A percentile compares a stretch with the other conserved stretches of the same genome.
phyloP scores from a whole-genome alignment of 345 rosid species.

The Clausena lansium region DNA sequence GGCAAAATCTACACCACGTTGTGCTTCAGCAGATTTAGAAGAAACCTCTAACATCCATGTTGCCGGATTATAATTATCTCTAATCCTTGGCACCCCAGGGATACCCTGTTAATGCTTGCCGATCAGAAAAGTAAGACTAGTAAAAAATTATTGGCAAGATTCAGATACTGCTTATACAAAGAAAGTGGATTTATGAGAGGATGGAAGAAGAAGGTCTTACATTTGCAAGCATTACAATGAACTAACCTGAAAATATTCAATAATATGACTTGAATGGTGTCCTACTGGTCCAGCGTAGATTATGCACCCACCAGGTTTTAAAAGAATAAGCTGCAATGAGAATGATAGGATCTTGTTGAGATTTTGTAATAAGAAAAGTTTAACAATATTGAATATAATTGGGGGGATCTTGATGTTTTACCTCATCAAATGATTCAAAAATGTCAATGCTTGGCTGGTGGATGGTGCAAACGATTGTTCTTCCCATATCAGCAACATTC shows the following conservation, averaged over 20 bases:
- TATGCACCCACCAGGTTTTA: background rate
- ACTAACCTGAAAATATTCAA: slow-evolving; percentile 15
- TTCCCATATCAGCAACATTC: slow-evolving; percentile 12
- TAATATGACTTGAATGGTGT: slow-evolving; percentile 3
- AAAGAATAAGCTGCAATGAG: slow-evolving; percentile 2
- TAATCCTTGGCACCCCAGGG: slow-evolving; percentile 45
- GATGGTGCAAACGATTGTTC: slow-evolving; percentile 17
- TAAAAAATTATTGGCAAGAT: background rate
- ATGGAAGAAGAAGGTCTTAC: too few relatives aligned
- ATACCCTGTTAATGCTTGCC: slow-evolving; percentile 26
- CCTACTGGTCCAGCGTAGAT: slow-evolving; percentile 8
- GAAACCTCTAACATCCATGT: slow-evolving; percentile 70
- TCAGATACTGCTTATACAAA: background rate
- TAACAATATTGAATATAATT: too few relatives aligned
- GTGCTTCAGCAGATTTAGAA: slow-evolving; percentile 33
- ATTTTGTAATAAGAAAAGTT: too few relatives aligned
- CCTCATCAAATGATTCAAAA: slow-evolving; percentile 17
- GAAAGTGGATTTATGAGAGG: background rate
- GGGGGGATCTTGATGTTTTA: background rate
- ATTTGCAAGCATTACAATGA: background rate
- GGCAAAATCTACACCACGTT: slow-evolving; percentile 44
- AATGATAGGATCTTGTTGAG: background rate
- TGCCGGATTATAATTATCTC: slow-evolving; percentile 50
- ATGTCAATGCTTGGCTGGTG: slow-evolving; percentile 17
- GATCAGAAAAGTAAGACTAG: background rate